Conservation (phyloP, 1,139 yeast genomes). For the Taiozyma sp. region DNA sequence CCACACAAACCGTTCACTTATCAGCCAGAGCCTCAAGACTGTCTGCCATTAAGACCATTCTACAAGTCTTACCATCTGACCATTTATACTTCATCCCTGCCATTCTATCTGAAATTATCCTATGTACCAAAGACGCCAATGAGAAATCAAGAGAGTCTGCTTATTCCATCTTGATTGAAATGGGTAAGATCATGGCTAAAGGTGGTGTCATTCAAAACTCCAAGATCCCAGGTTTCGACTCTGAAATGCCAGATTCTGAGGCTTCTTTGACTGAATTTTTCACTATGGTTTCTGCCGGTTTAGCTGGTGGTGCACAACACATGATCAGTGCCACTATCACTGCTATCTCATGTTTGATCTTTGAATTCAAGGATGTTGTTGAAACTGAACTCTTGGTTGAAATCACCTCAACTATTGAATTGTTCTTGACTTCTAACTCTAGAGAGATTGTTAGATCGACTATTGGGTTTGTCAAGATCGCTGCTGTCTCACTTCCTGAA, state of each 20-base stretch:
- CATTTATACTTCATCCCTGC: slow-evolving; percentile 78
- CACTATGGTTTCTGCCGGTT: slow-evolving; percentile 94
- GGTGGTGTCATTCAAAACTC: slow-evolving; percentile 71
- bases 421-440: slow-evolving; percentile 84
- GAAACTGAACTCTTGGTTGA: slow-evolving; percentile 59
- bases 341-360: slow-evolving; percentile 80
- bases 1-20: slow-evolving; percentile 56
- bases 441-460: slow-evolving; percentile 94
- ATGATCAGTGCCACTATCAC: slow-evolving; percentile 96
- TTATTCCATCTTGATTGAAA: slow-evolving; percentile 66
- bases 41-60: slow-evolving; percentile 55
- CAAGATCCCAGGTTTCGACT: slow-evolving; percentile 65
- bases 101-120: slow-evolving; percentile 78
- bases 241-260: slow-evolving; percentile 51
- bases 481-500: slow-evolving; percentile 79
- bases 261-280: slow-evolving; percentile 80
- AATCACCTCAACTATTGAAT: slow-evolving; percentile 81
- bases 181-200: slow-evolving; percentile 71
- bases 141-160: slow-evolving; percentile 88
- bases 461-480: slow-evolving; percentile 91
- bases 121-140: slow-evolving; percentile 90
- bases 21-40: slow-evolving; percentile 84
- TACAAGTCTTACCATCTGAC: slow-evolving; percentile 55
- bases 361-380: slow-evolving; percentile 71
- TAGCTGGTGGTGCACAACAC: slow-evolving; percentile 90